Evolutionary conservation across 495 filamentous ascomycete species (phyloP).

Genomic region (Cercophora scortea): DNA sequence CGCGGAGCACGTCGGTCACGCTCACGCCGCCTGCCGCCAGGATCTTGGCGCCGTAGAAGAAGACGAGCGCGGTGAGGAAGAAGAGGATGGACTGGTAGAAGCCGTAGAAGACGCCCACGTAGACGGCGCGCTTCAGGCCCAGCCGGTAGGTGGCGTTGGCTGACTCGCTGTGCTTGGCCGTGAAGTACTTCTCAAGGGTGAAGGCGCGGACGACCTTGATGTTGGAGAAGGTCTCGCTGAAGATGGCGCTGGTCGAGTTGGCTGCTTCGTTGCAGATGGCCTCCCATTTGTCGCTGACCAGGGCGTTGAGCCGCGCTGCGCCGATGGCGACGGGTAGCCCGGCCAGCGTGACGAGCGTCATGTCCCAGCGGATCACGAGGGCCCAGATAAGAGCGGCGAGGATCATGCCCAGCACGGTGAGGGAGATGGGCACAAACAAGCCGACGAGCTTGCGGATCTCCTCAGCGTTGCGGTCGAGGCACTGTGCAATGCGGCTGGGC

Average conservation of each 20-base stretch:
- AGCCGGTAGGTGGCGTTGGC: slow-evolving; percentile 40
- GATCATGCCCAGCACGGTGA: slow-evolving; percentile 59
- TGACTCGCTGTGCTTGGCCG: slow-evolving; percentile 52
- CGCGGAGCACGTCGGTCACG: slow-evolving; percentile 55
- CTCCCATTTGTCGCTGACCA: slow-evolving; percentile 65
- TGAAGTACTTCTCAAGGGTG: slow-evolving; percentile 69
- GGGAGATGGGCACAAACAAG: slow-evolving; percentile 62
- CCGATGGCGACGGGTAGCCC: slow-evolving; percentile 61
- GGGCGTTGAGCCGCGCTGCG: slow-evolving; percentile 54
- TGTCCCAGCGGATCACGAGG: slow-evolving; percentile 65
- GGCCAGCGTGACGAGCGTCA: slow-evolving; percentile 69
- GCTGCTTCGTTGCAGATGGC: slow-evolving; percentile 52
- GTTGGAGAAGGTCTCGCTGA: slow-evolving; percentile 74
- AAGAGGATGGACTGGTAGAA: slow-evolving; percentile 60
- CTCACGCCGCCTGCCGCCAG: slow-evolving; percentile 35
- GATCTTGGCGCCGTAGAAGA: slow-evolving; percentile 71
- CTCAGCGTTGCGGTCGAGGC: slow-evolving; percentile 76
- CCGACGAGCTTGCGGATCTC: slow-evolving; percentile 79
- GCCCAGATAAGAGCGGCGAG: slow-evolving; percentile 65
- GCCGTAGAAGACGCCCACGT: slow-evolving; percentile 68
- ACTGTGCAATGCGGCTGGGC: slow-evolving; percentile 53
- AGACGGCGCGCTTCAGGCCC: slow-evolving; percentile 52
- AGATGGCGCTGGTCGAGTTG: slow-evolving; percentile 46
- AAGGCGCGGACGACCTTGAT: slow-evolving; percentile 74
- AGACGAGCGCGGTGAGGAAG: slow-evolving; percentile 73